Conservation (phyloP, 2,329 filamentous ascomycete species). For the Aureobasidium subglaciale region DNA sequence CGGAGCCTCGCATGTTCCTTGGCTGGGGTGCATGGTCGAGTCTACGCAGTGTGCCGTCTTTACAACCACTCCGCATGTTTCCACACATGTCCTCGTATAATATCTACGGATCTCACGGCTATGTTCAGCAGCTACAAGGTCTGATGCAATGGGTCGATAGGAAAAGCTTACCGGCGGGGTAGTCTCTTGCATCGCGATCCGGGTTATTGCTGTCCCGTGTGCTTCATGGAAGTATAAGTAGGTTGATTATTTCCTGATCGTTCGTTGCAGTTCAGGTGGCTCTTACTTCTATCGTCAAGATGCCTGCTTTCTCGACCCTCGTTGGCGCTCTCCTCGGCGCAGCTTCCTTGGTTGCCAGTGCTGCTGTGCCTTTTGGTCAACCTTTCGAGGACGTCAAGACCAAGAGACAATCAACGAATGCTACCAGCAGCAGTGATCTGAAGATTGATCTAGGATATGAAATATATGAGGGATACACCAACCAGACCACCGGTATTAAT, state of each 20-base stretch:
- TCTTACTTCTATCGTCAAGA: background rate
- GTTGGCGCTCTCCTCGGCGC: background rate
- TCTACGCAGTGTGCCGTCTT: background rate
- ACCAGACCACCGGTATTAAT: slow-evolving; percentile 9
- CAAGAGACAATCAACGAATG: slow-evolving; percentile 6
- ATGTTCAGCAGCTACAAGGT: background rate
- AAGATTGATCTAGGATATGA: slow-evolving; percentile 15
- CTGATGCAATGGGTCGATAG: background rate
- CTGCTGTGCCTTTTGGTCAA: background rate
- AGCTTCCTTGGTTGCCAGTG: slow-evolving; percentile 3
- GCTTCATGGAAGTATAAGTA: background rate
- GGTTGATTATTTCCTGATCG: background rate
- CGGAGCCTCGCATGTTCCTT: background rate
- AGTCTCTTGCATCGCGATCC: background rate
- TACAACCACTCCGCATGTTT: background rate
- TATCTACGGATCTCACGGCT: background rate
- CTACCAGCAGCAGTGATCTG: background rate
- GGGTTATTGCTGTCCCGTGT: background rate
- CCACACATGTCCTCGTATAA: background rate
- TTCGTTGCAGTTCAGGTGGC: background rate
- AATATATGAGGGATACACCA: slow-evolving; percentile 10
- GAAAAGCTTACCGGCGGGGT: slow-evolving; percentile 1
- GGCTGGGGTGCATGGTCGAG: background rate
- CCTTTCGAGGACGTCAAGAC: slow-evolving; percentile 12
- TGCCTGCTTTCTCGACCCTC: background rate